A percentile compares a stretch with the other conserved stretches of the same genome.
Evolutionary conservation across 371 early-diverging fungal genomes (phyloP).

Genomic region (Mucor sp.): DNA sequence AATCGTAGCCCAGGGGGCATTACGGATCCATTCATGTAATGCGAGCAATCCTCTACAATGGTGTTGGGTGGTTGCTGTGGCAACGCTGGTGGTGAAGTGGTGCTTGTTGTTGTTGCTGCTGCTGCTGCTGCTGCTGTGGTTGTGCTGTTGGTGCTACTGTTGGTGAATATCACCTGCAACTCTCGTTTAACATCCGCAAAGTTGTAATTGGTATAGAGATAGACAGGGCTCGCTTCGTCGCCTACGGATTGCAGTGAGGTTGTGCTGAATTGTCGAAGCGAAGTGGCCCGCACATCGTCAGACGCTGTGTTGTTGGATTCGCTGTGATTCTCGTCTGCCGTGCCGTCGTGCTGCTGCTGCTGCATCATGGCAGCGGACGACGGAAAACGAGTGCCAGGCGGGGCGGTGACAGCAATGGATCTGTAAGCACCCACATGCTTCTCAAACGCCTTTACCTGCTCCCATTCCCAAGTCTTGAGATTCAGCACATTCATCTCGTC

Average conservation of each 20-base stretch:
- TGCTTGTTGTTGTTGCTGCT: background rate
- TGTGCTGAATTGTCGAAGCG: slow-evolving; percentile 15
- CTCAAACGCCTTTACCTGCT: slow-evolving; percentile 63
- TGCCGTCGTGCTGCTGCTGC: background rate
- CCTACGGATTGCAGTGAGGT: slow-evolving; percentile 11
- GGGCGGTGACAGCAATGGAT: slow-evolving; percentile 64
- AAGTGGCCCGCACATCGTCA: background rate
- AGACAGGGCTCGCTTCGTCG: slow-evolving; percentile 44
- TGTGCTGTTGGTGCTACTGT: background rate
- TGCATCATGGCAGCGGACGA: background rate
- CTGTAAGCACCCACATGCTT: slow-evolving; percentile 82
- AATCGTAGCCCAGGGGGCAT: slow-evolving; percentile 82
- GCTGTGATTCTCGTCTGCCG: background rate
- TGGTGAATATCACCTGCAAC: slow-evolving; percentile 63
- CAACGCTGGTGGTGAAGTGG: background rate
- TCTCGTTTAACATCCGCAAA: slow-evolving; percentile 79
- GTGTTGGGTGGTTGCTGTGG: background rate
- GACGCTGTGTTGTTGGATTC: background rate
- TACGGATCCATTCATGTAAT: slow-evolving; percentile 54
- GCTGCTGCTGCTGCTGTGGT: background rate
- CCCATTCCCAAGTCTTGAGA: slow-evolving; percentile 69
- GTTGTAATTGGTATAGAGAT: slow-evolving; percentile 82
- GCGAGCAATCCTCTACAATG: slow-evolving; percentile 14
- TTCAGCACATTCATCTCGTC: slow-evolving; percentile 79
- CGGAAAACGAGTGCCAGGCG: slow-evolving; percentile 30